phyloP scores from a whole-genome alignment of 208 protist species.

The Lotmaria passim region DNA sequence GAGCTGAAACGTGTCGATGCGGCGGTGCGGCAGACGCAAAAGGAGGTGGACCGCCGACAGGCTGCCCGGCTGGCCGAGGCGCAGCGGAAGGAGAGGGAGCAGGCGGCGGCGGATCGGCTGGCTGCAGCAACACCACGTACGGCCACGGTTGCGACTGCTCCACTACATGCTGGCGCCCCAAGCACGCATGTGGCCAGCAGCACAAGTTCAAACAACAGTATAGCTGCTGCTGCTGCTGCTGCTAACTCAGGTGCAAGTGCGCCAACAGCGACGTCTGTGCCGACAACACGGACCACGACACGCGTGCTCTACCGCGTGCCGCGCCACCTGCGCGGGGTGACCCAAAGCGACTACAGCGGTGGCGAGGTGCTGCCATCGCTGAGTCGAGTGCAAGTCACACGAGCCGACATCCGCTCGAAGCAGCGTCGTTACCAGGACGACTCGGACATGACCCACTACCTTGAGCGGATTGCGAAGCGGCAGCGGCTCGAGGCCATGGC shows the following conservation, averaged over 20 bases:
- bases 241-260: not conserved
- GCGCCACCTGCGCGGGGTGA: conserved; percentile 35
- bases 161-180: not conserved
- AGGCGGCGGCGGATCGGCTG: conserved; percentile 8
- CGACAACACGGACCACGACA: conserved; percentile 1
- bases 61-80: conserved; percentile 37
- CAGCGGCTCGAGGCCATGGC: conserved; percentile 53
- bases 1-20: conserved; percentile 49
- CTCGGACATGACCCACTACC: conserved; percentile 45
- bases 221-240: no score
- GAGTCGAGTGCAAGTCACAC: conserved; percentile 64
- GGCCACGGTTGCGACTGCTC: not conserved
- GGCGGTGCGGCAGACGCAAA: conserved; percentile 41
- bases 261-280: not conserved
- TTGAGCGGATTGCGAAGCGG: conserved; percentile 51
- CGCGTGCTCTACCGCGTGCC: conserved; percentile 30
- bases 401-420: conserved; percentile 57
- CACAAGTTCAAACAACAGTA: no score
- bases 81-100: conserved; percentile 22
- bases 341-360: conserved; percentile 54
- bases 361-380: conserved; percentile 70
- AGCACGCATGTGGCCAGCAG: not conserved
- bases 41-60: conserved; percentile 49
- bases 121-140: not conserved
- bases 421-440: conserved; percentile 75